Percentiles rank a stretch among this genome's conserved stretches.
Evolutionary conservation across 805 yeast genomes (phyloP).

Genomic region (Cyberlindnera lachancei): DNA sequence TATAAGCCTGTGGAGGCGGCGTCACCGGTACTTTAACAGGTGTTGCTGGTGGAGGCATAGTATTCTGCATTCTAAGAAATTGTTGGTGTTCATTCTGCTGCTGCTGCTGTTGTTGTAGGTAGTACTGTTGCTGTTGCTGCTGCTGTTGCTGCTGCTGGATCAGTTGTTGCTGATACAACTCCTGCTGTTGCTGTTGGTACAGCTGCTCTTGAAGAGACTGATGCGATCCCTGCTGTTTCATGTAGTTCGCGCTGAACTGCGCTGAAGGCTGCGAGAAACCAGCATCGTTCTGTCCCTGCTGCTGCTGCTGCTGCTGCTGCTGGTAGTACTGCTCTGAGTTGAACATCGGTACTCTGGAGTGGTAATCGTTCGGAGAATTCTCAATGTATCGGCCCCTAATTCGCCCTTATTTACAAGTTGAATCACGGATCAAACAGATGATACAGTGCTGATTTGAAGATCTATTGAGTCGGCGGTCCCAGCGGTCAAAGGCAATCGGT

Average conservation of each 20-base stretch:
- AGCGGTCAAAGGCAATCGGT: no score
- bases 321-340: conserved; percentile 12
- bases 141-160: conserved; percentile 8
- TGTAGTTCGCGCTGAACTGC: conserved; percentile 28
- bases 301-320: conserved; percentile 5
- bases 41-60: conserved; percentile 23
- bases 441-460: no score
- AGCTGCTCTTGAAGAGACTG: conserved; percentile 32
- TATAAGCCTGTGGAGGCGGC: conserved; percentile 13
- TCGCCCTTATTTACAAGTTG: no score
- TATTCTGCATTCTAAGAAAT: conserved; percentile 20
- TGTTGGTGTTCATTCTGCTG: conserved; percentile 21
- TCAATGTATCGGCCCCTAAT: no score
- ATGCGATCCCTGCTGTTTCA: conserved; percentile 32
- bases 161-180: conserved; percentile 25
- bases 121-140: conserved; percentile 16
- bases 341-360: no score
- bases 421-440: no score
- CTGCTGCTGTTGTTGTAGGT: conserved; percentile 21
- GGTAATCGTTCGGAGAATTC: no score
- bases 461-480: no score
- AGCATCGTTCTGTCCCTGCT: conserved; percentile 12
- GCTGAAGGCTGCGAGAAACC: conserved; percentile 28
- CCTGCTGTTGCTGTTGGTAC: conserved; percentile 26
- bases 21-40: conserved; percentile 17